Conservation (phyloP, 1,284 basidiomycete species). For the Macrocybe sp. region DNA sequence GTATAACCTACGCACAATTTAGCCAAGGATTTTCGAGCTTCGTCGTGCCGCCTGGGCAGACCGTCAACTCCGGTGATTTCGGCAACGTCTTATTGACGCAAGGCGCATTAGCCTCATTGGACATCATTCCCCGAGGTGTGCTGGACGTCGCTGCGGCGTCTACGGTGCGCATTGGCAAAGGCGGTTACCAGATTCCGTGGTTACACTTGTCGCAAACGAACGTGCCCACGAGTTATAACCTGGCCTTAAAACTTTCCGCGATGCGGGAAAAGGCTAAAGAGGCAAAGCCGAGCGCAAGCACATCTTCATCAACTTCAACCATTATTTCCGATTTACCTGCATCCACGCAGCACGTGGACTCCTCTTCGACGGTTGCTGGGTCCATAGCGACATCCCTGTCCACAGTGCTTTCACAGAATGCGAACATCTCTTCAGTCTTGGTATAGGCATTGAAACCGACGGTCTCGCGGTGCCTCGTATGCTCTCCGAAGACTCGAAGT, state of each 20-base stretch:
- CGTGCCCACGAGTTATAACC: constrained; percentile 42
- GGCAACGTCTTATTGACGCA: constrained; percentile 51
- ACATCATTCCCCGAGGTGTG: constrained; percentile 46
- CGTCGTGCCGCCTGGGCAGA: constrained; percentile 50
- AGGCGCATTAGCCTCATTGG: constrained; percentile 48
- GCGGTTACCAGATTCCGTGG: constrained; percentile 56
- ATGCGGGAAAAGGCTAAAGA: constrained; percentile 13
- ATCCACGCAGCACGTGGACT: too few relatives aligned
- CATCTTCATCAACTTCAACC: background rate
- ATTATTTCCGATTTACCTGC: background rate
- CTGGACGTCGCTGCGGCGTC: constrained; percentile 48
- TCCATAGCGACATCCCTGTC: too few relatives aligned
- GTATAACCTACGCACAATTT: constrained; percentile 53
- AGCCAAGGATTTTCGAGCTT: constrained; percentile 47
- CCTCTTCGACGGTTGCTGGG: too few relatives aligned
- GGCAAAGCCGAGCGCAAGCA: constrained; percentile 5
- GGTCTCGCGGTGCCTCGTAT: too few relatives aligned
- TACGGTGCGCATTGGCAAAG: constrained; percentile 43
- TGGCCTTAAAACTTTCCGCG: constrained; percentile 17
- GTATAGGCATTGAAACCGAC: too few relatives aligned
- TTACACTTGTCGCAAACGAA: constrained; percentile 42
- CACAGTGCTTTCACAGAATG: too few relatives aligned
- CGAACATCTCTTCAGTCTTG: too few relatives aligned
- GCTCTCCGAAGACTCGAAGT: too few relatives aligned
- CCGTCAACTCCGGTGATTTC: constrained; percentile 52